These are phyloP conservation scores for Dipodascopsis uninucleata DNA, from an alignment of 805 yeast species.

Conservation along the genomic window DNA sequence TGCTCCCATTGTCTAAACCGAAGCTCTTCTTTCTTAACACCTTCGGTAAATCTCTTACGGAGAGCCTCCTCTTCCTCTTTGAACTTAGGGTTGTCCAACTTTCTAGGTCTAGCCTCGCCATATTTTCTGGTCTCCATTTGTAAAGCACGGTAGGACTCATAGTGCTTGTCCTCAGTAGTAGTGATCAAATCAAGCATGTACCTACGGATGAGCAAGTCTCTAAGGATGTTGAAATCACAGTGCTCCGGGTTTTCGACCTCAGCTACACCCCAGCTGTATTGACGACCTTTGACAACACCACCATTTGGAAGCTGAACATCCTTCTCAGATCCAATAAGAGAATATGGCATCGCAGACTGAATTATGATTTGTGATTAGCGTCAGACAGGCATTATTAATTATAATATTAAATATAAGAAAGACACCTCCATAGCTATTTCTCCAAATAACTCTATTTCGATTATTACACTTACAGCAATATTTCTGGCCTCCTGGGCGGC, in stretches of 20 bases:
- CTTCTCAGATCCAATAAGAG: slow-evolving; percentile 65
- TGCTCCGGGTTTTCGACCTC: slow-evolving; percentile 75
- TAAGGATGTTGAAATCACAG: slow-evolving; percentile 69
- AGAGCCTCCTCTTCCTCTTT: slow-evolving; percentile 94
- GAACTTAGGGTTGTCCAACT: slow-evolving; percentile 77
- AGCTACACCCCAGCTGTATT: slow-evolving; percentile 80
- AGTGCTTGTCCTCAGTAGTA: slow-evolving; percentile 69
- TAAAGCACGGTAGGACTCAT: slow-evolving; percentile 61
- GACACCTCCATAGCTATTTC: not conserved
- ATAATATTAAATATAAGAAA: not conserved
- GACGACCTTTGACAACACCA: slow-evolving; percentile 62
- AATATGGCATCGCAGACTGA: slow-evolving; percentile 56
- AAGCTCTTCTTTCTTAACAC: slow-evolving; percentile 93
- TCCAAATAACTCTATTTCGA: not conserved
- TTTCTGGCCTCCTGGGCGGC: slow-evolving; percentile 31
- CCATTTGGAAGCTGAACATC: slow-evolving; percentile 45
- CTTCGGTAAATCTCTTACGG: slow-evolving; percentile 93
- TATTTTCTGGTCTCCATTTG: slow-evolving; percentile 51
- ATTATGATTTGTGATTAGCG: too few species aligned
- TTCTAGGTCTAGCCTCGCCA: slow-evolving; percentile 40
- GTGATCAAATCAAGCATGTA: slow-evolving; percentile 73
- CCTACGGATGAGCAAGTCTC: slow-evolving; percentile 60
- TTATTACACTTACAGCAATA: slow-evolving; percentile 5
- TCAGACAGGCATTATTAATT: too few species aligned
- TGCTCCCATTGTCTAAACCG: slow-evolving; percentile 99